phyloP scores from a whole-genome alignment of 2,329 filamentous ascomycete genomes.

The Neobulgaria alba region DNA sequence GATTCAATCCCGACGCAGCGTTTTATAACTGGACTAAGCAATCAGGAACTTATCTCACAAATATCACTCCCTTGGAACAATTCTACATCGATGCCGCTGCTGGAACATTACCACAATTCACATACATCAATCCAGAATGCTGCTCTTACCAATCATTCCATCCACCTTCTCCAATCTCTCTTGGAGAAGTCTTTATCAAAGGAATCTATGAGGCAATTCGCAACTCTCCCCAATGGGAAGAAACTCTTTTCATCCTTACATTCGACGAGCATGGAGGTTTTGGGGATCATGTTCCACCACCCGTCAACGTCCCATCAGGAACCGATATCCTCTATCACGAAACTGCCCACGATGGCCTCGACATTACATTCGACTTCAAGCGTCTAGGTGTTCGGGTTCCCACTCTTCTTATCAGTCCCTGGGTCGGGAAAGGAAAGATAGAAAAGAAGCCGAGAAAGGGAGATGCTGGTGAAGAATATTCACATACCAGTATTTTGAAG shows the following conservation, averaged over 20 bases:
- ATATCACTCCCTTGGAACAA: slow-evolving; percentile 31
- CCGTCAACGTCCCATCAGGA: slow-evolving; percentile 32
- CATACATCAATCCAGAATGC: slow-evolving; percentile 43
- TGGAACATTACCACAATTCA: slow-evolving; percentile 36
- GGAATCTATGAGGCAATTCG: slow-evolving; percentile 38
- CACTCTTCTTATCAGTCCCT: slow-evolving; percentile 35
- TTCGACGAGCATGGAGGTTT: slow-evolving; percentile 41
- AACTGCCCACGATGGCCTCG: slow-evolving; percentile 28
- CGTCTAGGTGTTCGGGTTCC: slow-evolving; percentile 37
- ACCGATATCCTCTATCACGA: slow-evolving; percentile 32
- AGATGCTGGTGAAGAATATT: slow-evolving; percentile 34
- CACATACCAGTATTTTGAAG: slow-evolving; percentile 36
- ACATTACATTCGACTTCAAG: slow-evolving; percentile 33
- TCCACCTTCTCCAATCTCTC: slow-evolving; percentile 35
- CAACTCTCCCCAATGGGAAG: slow-evolving; percentile 36
- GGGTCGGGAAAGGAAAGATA: slow-evolving; percentile 34
- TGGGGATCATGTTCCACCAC: slow-evolving; percentile 37
- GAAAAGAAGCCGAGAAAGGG: slow-evolving; percentile 33
- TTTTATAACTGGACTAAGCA: slow-evolving; percentile 36
- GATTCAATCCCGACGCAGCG: slow-evolving; percentile 35
- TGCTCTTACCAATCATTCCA: slow-evolving; percentile 41
- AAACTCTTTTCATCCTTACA: slow-evolving; percentile 38
- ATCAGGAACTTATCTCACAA: slow-evolving; percentile 29
- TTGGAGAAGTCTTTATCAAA: slow-evolving; percentile 38
- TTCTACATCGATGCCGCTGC: slow-evolving; percentile 38